A percentile compares a stretch with the other conserved stretches of the same genome.
These are phyloP conservation scores for Helotiales sp. DNA, from an alignment of 2,329 filamentous ascomycete species.

Conservation along the genomic window DNA sequence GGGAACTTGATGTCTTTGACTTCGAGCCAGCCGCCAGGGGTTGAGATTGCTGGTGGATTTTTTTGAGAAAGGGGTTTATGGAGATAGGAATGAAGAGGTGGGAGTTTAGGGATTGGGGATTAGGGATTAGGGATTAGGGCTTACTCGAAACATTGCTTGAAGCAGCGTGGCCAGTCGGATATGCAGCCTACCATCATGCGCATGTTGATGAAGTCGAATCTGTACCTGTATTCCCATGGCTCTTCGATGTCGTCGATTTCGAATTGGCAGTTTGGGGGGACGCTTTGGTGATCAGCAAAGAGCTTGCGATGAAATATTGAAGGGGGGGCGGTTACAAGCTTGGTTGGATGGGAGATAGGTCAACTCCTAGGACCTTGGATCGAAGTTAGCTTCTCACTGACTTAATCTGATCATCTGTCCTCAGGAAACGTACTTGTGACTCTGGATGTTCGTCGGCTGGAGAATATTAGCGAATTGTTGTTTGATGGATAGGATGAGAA, in stretches of 20 bases:
- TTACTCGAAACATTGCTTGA: slow-evolving; percentile 12
- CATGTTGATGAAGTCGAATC: slow-evolving; percentile 63
- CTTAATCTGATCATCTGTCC: neutral
- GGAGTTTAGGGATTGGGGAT: neutral
- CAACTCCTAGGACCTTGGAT: slow-evolving; percentile 34
- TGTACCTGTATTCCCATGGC: slow-evolving; percentile 49
- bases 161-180: slow-evolving; percentile 14
- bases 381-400: slow-evolving; percentile 3
- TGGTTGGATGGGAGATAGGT: slow-evolving; percentile 46
- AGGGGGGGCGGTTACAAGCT: neutral
- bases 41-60: slow-evolving; percentile 47
- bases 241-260: slow-evolving; percentile 67
- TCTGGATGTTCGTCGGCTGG: slow-evolving; percentile 31
- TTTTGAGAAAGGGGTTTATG: slow-evolving; percentile 45
- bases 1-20: slow-evolving; percentile 47
- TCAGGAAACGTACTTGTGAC: slow-evolving; percentile 21
- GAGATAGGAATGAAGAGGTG: neutral
- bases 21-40: slow-evolving; percentile 70
- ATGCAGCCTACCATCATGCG: slow-evolving; percentile 17
- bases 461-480: neutral
- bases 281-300: slow-evolving; percentile 37
- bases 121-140: neutral
- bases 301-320: too few relatives aligned
- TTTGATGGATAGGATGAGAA: neutral
- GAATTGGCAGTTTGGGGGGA: slow-evolving; percentile 65